A percentile compares a stretch with the other conserved stretches of the same genome.
These are phyloP conservation scores for Steccherinum ochraceum DNA, from an alignment of 768 basidiomycete species.

Conservation along the genomic window DNA sequence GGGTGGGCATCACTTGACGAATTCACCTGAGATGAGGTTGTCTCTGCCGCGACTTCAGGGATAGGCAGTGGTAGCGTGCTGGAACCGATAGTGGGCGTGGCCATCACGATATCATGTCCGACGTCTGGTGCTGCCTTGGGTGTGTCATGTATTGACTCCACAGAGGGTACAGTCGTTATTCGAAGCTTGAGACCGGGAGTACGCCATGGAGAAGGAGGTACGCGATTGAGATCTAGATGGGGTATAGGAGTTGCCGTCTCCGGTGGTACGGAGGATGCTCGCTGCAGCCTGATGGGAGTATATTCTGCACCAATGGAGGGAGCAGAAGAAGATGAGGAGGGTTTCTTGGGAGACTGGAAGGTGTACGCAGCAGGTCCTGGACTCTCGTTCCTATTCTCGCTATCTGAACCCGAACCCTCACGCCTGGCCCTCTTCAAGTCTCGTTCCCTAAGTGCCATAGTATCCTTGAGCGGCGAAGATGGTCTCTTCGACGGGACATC, in stretches of 20 bases:
- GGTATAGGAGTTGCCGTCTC: slow-evolving; percentile 8
- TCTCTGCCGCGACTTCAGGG: not conserved
- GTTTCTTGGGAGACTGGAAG: slow-evolving; percentile 2
- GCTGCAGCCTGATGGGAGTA: not conserved
- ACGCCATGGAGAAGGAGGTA: slow-evolving; percentile 13
- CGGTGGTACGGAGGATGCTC: slow-evolving; percentile 13
- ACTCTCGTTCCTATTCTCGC: not conserved
- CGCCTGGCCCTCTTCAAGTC: slow-evolving; percentile 6
- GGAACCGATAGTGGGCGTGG: not conserved
- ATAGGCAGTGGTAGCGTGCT: not conserved
- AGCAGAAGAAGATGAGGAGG: slow-evolving; percentile 7
- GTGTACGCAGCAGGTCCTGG: not conserved
- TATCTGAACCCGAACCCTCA: not conserved
- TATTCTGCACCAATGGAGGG: not conserved
- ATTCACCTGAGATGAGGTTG: not conserved
- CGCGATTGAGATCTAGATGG: slow-evolving; percentile 11
- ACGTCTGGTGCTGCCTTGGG: not conserved
- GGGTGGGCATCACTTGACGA: slow-evolving; percentile 2
- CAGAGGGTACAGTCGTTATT: slow-evolving; percentile 14
- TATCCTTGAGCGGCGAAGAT: not conserved
- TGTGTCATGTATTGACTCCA: too few relatives aligned
- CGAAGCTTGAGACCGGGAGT: slow-evolving; percentile 10
- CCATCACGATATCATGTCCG: not conserved
- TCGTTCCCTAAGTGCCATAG: slow-evolving; percentile 2
- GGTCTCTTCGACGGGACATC: slow-evolving; percentile 6